phyloP scores from a whole-genome alignment of 768 basidiomycete species.

The Favolaschia claudopus region DNA sequence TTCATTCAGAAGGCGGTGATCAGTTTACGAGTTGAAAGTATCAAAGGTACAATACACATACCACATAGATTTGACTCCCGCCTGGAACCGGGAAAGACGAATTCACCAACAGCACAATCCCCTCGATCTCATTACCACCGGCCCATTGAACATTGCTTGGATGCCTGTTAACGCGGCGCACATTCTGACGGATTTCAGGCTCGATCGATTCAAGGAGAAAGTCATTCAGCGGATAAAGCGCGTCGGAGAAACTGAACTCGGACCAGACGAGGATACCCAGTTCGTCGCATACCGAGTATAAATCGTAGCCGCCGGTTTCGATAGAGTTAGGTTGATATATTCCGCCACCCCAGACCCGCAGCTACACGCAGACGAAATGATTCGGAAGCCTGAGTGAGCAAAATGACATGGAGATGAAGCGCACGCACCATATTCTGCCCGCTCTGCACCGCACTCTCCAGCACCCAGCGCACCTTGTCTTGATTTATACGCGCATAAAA shows the following conservation, averaged over 20 bases:
- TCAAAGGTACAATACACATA: conserved; percentile 50
- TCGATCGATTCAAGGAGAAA: conserved; percentile 59
- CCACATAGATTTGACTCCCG: conserved; percentile 56
- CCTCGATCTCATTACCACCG: conserved; percentile 68
- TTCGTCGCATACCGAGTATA: conserved; percentile 66
- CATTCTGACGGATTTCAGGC: conserved; percentile 65
- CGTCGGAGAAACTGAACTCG: conserved; percentile 67
- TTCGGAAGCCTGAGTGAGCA: not conserved
- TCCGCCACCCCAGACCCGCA: conserved; percentile 69
- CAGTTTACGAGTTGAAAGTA: not conserved
- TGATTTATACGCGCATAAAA: conserved; percentile 61
- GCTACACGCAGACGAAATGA: conserved; percentile 38
- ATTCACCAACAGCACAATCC: conserved; percentile 52
- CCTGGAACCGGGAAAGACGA: conserved; percentile 41
- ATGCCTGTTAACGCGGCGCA: conserved; percentile 60
- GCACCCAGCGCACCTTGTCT: conserved; percentile 60
- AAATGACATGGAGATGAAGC: not conserved
- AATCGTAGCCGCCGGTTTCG: conserved; percentile 58
- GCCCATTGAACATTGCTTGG: conserved; percentile 69
- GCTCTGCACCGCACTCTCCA: conserved; percentile 60
- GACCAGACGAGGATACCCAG: conserved; percentile 69
- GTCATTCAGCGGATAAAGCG: conserved; percentile 61
- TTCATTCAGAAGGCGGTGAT: conserved; percentile 6
- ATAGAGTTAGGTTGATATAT: conserved; percentile 54
- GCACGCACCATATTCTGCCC: conserved; percentile 65